Percentiles rank a stretch among this genome's conserved stretches.
phyloP scores from a whole-genome alignment of 352 stramenopile genomes.

The Phytopythium mirpurense region DNA sequence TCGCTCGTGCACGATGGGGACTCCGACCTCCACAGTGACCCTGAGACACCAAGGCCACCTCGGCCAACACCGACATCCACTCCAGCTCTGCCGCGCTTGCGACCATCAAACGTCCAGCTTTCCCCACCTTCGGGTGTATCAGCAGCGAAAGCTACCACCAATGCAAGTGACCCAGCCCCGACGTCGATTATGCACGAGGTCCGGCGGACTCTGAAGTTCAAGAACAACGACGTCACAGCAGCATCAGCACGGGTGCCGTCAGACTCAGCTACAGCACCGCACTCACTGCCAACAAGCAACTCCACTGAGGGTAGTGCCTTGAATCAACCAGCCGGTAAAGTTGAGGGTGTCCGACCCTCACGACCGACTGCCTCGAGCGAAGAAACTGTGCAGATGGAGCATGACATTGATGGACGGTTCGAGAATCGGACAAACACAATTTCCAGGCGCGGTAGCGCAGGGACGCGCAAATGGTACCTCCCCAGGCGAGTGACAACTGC shows the following conservation, averaged over 20 bases:
- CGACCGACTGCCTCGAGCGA: neutral
- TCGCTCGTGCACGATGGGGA: neutral
- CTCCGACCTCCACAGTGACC: neutral
- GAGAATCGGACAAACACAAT: too few relatives aligned
- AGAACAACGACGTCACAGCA: neutral
- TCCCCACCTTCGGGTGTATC: too few relatives aligned
- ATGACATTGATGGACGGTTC: neutral
- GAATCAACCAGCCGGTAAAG: too few relatives aligned
- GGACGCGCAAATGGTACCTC: neutral
- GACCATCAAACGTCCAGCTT: neutral
- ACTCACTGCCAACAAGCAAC: neutral
- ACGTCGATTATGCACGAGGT: neutral
- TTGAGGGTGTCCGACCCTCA: too few relatives aligned
- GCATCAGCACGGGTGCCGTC: too few relatives aligned
- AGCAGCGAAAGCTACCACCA: neutral
- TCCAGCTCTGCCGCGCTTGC: neutral
- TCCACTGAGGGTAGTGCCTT: too few relatives aligned
- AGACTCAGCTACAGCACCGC: too few relatives aligned
- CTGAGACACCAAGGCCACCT: neutral
- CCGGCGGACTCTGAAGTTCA: neutral
- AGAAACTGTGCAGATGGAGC: neutral
- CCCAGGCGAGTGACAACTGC: neutral
- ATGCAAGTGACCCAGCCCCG: neutral
- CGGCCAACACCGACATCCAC: neutral
- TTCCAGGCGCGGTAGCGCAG: neutral